phyloP scores from a whole-genome alignment of 106 monocot genomes.

The Apostasia ramifera region DNA sequence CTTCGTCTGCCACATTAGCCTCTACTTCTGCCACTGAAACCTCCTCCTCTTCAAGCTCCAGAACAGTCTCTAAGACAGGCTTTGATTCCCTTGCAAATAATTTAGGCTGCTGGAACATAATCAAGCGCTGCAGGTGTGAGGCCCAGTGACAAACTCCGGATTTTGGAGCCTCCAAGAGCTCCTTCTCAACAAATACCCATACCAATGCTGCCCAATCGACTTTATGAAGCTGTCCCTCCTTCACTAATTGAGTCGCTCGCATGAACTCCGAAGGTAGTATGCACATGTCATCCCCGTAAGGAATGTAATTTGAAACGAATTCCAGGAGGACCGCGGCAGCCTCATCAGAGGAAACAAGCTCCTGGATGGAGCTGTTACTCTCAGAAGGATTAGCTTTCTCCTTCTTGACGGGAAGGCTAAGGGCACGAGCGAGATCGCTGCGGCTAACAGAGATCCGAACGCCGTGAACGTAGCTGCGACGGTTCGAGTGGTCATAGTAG shows the following conservation, averaged over 20 bases:
- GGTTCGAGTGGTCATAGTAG: constrained; percentile 33
- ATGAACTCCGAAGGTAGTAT: constrained; percentile 59
- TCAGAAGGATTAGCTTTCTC: not conserved
- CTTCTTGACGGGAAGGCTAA: constrained; percentile 46
- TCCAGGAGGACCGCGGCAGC: constrained; percentile 22
- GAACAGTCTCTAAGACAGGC: constrained; percentile 2
- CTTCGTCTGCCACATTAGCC: constrained; percentile 4
- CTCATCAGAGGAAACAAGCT: constrained; percentile 16
- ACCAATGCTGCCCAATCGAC: constrained; percentile 84
- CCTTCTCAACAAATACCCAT: constrained; percentile 78
- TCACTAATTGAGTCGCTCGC: constrained; percentile 41
- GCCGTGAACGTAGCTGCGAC: constrained; percentile 38
- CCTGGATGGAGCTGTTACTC: constrained; percentile 4
- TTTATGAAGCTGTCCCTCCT: constrained; percentile 52
- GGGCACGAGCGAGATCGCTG: constrained; percentile 37
- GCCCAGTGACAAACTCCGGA: constrained; percentile 73
- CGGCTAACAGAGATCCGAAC: constrained; percentile 24
- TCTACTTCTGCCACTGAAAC: constrained; percentile 4
- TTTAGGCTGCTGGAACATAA: constrained; percentile 46
- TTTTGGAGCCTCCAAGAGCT: constrained; percentile 48
- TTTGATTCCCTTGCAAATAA: constrained; percentile 30
- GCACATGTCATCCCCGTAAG: constrained; percentile 54
- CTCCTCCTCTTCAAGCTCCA: constrained; percentile 9
- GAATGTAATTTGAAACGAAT: constrained; percentile 48
- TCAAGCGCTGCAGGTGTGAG: constrained; percentile 71